phyloP scores from a whole-genome alignment of 2,329 filamentous ascomycete genomes.

The Botrytis sinoallii region DNA sequence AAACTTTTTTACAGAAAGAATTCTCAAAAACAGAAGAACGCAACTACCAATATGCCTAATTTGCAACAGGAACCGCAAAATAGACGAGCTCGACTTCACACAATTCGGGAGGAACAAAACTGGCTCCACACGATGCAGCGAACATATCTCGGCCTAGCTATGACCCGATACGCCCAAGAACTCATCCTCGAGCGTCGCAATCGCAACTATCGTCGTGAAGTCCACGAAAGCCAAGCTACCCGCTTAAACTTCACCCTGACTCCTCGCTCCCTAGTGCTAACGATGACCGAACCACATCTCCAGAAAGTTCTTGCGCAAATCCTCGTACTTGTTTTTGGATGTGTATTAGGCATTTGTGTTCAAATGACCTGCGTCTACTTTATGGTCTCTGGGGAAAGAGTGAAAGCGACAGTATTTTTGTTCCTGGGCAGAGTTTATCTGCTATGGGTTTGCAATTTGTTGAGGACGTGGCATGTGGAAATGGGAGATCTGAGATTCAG shows the following conservation, averaged over 20 bases:
- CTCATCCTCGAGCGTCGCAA: not conserved
- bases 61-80: not conserved
- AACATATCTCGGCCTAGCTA: not conserved
- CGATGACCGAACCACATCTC: not conserved
- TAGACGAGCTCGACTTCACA: not conserved
- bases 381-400: not conserved
- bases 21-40: not conserved
- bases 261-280: not conserved
- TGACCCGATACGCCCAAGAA: not conserved
- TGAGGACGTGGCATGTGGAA: not conserved
- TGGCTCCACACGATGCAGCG: not conserved
- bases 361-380: not conserved
- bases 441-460: not conserved
- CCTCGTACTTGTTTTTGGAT: not conserved
- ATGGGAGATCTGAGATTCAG: not conserved
- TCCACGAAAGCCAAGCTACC: rapidly evolving
- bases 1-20: not conserved
- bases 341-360: no score
- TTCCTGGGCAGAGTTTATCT: not conserved
- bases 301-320: not conserved
- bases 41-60: not conserved
- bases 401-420: not conserved
- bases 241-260: not conserved
- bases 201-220: not conserved
- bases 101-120: not conserved